These are phyloP conservation scores for Forsythia viridissima DNA, from an alignment of 257 asterid species.

Conservation along the genomic window DNA sequence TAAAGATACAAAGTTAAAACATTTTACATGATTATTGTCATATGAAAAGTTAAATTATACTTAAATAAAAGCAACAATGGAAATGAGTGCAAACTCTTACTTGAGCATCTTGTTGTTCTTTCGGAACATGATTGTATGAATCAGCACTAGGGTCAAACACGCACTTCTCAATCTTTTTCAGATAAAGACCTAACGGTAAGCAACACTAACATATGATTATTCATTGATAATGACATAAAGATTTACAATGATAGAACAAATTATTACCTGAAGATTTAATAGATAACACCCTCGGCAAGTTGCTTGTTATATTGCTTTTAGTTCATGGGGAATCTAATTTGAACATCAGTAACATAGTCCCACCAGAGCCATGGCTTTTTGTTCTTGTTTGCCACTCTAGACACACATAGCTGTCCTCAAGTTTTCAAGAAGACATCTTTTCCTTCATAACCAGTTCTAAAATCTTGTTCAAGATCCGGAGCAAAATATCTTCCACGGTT, in stretches of 20 bases:
- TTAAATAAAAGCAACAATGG: neutral
- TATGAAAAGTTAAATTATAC: neutral
- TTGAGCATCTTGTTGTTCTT: slow-evolving; percentile 61
- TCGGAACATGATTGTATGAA: slow-evolving; percentile 46
- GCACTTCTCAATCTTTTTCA: slow-evolving; percentile 44
- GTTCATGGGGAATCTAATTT: slow-evolving; percentile 56
- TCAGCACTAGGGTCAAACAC: slow-evolving; percentile 55
- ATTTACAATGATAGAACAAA: neutral
- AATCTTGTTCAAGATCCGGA: slow-evolving; percentile 60
- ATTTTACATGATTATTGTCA: slow-evolving; percentile 13
- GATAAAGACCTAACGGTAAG: slow-evolving; percentile 41
- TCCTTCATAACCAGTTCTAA: slow-evolving; percentile 53
- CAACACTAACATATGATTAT: slow-evolving; percentile 12
- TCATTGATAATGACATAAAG: neutral
- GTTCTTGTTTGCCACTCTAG: slow-evolving; percentile 45
- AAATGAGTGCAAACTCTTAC: slow-evolving; percentile 30
- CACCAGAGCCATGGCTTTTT: slow-evolving; percentile 55
- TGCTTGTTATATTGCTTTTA: slow-evolving; percentile 51
- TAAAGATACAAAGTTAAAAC: too few relatives aligned
- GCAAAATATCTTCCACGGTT: slow-evolving; percentile 58
- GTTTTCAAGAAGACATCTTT: slow-evolving; percentile 52
- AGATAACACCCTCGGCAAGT: slow-evolving; percentile 46
- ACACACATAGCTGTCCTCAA: slow-evolving; percentile 52
- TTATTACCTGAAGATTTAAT: slow-evolving; percentile 41
- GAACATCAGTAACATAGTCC: slow-evolving; percentile 59